Percentiles rank a stretch among this genome's conserved stretches.
These are phyloP conservation scores for Suillus subluteus DNA, from an alignment of 768 basidiomycete genomes.

Conservation along the genomic window DNA sequence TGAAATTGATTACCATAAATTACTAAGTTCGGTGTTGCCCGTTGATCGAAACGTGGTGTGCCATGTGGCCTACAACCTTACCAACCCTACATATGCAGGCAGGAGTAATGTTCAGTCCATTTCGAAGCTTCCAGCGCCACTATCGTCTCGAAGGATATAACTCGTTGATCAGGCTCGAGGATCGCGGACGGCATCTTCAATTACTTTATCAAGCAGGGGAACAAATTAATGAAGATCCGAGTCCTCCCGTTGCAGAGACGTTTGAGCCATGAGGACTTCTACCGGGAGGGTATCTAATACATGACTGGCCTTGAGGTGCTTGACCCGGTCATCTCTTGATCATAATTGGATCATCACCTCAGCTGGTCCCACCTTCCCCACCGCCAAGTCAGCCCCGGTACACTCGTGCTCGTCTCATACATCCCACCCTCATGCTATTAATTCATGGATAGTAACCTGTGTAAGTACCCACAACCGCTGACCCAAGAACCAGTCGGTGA, in stretches of 20 bases:
- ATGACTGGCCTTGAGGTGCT: background rate
- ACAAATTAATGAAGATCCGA: background rate
- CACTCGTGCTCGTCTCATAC: background rate
- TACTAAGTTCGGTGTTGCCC: conserved; percentile 5
- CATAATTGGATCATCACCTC: background rate
- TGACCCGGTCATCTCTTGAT: background rate
- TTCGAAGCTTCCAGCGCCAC: background rate
- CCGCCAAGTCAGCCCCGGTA: background rate
- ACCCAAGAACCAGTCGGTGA: no score
- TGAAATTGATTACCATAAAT: background rate
- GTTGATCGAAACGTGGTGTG: background rate
- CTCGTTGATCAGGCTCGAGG: background rate
- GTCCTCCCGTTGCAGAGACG: background rate
- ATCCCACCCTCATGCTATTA: conserved; percentile 1
- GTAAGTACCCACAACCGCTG: no score
- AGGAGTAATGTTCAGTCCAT: background rate
- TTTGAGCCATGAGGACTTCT: background rate
- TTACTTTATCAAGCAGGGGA: background rate
- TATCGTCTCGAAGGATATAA: background rate
- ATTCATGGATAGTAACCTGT: background rate
- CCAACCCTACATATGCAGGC: no score
- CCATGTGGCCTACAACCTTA: no score
- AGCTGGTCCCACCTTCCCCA: background rate
- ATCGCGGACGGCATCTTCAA: background rate
- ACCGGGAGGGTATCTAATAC: background rate